phyloP scores from a whole-genome alignment of 257 asterid genomes.

The Haberlea rhodopensis region DNA sequence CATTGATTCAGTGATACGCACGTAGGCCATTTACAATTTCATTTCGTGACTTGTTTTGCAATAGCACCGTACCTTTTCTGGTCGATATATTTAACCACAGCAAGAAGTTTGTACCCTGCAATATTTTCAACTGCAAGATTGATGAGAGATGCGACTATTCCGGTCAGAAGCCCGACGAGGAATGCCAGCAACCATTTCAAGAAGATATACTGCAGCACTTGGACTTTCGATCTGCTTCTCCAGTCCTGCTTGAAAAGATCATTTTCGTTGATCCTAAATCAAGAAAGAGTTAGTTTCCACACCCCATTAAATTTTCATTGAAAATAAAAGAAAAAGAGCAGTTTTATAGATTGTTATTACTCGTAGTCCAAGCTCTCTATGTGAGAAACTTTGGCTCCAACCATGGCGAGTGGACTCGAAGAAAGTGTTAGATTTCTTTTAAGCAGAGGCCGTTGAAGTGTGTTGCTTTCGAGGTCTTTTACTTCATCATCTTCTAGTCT shows the following conservation, averaged over 20 bases:
- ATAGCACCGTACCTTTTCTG: constrained; percentile 47
- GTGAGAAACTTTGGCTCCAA: constrained; percentile 82
- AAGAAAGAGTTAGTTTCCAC: constrained; percentile 1
- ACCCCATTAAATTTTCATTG: not conserved
- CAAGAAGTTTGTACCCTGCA: constrained; percentile 76
- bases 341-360: constrained; percentile 39
- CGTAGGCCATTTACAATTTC: not conserved
- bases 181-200: constrained; percentile 79
- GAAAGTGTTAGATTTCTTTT: constrained; percentile 56
- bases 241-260: constrained; percentile 95
- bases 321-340: not conserved
- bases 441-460: constrained; percentile 62
- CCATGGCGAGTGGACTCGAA: constrained; percentile 58
- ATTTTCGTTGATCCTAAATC: constrained; percentile 76
- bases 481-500: constrained; percentile 37
- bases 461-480: constrained; percentile 67
- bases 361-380: constrained; percentile 94
- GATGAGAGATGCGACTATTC: constrained; percentile 70
- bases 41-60: not conserved
- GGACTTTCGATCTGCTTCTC: constrained; percentile 77
- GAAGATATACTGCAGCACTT: constrained; percentile 68
- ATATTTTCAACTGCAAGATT: constrained; percentile 84
- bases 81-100: constrained; percentile 52
- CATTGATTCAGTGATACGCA: constrained; percentile 7
- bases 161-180: constrained; percentile 84